Evolutionary conservation across 192 early-diverging fungal genomes (phyloP), one percentile per base, ranked within the genome.

Genomic region (Cetraspora pellucida): DNA sequence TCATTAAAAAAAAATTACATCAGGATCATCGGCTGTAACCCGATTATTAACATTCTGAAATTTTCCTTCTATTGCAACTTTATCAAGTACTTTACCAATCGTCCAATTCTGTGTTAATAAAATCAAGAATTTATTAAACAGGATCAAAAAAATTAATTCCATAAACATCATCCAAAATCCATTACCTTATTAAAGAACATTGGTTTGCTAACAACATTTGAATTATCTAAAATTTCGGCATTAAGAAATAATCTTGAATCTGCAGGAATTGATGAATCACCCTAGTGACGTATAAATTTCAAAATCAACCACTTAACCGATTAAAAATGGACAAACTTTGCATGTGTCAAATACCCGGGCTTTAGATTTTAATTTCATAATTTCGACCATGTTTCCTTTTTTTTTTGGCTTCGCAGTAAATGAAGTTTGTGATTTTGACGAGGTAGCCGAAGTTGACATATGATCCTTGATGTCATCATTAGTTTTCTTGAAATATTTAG

Each of bases 141-240:
- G 0, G 43, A 43, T 19, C 19, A 0, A 27, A 10, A 23, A 1
- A 25, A 52, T 52, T 28, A 28, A 49, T 14, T 44, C 28, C 14
- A 28, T 27, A 28, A 28, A 30, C 4, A 37, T 64, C 16, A 19
- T 31, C 14, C 27, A 64, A 19, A 43, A 44, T 9, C 10, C 9
- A 46, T 45, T 78, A 82, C 81, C 73, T 78, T 82, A 70, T 82
- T 77, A 58, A 82, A 78, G 21, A 63, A 82, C 28, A 82, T 52
- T 23, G 81, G 81, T 10, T 72, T 55, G 19, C 57, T 27, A 8
- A 28, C 10, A 31, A 30, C 11, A 9, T 70, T 50, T 1, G 72
- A 57, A 43, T 75, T 60, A 57, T 49, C 14, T 58, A 77, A 77
- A 52, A 82, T 79, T 11, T 77, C 30, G 44, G 79, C 74, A 37